These are phyloP conservation scores for Coemansia sp. DNA, from an alignment of 192 early-diverging fungal genomes.

Conservation along the genomic window DNA sequence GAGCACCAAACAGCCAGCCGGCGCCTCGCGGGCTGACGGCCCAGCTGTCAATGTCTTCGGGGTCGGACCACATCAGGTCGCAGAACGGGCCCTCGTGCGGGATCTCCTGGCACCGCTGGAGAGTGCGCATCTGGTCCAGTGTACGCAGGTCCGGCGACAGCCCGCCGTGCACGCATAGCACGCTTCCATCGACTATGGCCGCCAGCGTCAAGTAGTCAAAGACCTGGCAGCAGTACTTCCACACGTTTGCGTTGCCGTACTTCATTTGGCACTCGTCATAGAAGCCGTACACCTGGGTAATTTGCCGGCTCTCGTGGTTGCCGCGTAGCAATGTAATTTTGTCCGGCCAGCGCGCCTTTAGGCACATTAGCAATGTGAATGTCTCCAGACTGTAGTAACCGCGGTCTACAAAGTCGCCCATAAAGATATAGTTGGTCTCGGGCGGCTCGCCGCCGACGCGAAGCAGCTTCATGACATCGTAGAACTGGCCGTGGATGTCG, in stretches of 20 bases:
- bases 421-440: slow-evolving; percentile 96
- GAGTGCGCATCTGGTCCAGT: slow-evolving; percentile 91
- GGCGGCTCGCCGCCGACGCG: slow-evolving; percentile 91
- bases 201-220: slow-evolving; percentile 95
- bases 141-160: slow-evolving; percentile 90
- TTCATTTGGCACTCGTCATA: slow-evolving; percentile 94
- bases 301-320: slow-evolving; percentile 91
- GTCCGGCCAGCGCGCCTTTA: slow-evolving; percentile 93
- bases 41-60: slow-evolving; percentile 89
- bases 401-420: slow-evolving; percentile 97
- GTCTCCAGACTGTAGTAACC: slow-evolving; percentile 97
- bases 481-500: slow-evolving; percentile 98
- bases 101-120: slow-evolving; percentile 95
- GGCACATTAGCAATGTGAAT: slow-evolving; percentile 85
- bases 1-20: slow-evolving; percentile 89
- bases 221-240: slow-evolving; percentile 96
- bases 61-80: slow-evolving; percentile 97
- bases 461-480: slow-evolving; percentile 93
- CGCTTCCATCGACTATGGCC: slow-evolving; percentile 90
- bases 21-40: slow-evolving; percentile 94
- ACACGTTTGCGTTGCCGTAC: slow-evolving; percentile 94
- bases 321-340: slow-evolving; percentile 90
- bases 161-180: slow-evolving; percentile 95
- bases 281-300: slow-evolving; percentile 98
- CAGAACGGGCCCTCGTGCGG: slow-evolving; percentile 98